phyloP scores from a whole-genome alignment of 2,329 filamentous ascomycete species.

The Pyrenochaeta sp. region DNA sequence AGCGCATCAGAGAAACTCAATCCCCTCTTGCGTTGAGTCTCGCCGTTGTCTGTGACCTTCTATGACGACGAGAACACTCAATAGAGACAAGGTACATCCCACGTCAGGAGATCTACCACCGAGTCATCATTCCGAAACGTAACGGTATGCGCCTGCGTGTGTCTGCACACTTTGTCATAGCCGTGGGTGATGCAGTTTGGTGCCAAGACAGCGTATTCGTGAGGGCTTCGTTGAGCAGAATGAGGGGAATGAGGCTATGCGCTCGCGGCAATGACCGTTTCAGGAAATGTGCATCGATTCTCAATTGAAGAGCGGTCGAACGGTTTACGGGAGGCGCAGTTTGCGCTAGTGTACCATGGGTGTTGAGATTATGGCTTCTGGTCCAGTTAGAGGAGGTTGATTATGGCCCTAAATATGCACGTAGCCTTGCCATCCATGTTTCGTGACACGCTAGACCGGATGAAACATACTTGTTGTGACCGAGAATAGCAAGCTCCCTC shows the following conservation, averaged over 20 bases:
- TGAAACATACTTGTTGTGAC: no score
- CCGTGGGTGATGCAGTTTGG: not conserved
- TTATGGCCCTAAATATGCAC: not conserved
- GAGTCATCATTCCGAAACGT: no score
- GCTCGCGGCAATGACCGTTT: not conserved
- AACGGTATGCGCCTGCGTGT: no score
- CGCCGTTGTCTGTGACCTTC: no score
- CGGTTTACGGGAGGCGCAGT: not conserved
- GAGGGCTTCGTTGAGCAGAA: not conserved
- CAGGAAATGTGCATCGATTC: not conserved
- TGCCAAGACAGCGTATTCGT: not conserved
- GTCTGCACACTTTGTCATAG: not conserved
- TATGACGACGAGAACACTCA: no score
- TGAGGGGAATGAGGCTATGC: not conserved
- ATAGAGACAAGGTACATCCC: no score
- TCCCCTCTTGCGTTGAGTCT: no score
- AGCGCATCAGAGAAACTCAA: no score
- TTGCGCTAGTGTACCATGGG: not conserved
- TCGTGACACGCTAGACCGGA: no score
- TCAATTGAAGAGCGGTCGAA: not conserved
- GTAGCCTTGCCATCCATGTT: no score
- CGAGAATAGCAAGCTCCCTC: no score
- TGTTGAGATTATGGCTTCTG: not conserved
- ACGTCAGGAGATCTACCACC: no score
- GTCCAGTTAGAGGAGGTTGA: not conserved